Percentiles rank a stretch among this genome's conserved stretches.
Conservation (phyloP, 2,329 filamentous ascomycete genomes). For the Fusarium denticulatum region DNA sequence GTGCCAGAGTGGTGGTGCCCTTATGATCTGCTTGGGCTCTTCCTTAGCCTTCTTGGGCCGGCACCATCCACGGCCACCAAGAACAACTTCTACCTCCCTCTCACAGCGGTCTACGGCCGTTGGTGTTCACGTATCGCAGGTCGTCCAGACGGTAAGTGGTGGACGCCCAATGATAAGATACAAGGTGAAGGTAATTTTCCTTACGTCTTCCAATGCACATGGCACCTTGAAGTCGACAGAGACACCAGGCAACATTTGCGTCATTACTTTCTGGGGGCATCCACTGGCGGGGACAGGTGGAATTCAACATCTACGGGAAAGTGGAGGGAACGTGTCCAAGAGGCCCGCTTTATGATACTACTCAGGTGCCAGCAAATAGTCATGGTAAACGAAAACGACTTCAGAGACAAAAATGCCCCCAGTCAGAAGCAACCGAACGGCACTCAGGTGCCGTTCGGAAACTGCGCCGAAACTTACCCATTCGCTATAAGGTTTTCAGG, state of each 20-base stretch:
- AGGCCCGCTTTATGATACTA: neutral
- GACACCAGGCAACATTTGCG: neutral
- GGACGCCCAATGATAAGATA: neutral
- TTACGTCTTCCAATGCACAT: neutral
- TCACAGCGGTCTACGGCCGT: neutral
- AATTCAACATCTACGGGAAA: neutral
- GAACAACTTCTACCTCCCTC: neutral
- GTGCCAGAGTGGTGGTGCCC: neutral
- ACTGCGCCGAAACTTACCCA: conserved; percentile 4
- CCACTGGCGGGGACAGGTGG: neutral
- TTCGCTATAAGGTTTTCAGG: neutral
- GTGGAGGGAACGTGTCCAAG: neutral
- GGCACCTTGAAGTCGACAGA: neutral
- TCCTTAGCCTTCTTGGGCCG: neutral
- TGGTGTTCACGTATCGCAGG: neutral
- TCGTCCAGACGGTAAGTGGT: neutral
- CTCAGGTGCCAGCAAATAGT: neutral
- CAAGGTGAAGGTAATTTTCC: neutral
- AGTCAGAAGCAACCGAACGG: neutral
- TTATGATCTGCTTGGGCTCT: neutral
- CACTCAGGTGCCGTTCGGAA: neutral
- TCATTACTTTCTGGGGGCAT: neutral
- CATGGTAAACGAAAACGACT: neutral
- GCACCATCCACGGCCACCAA: neutral
- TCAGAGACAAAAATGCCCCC: neutral